Conservation (phyloP, 2,329 filamentous ascomycete genomes). For the Thermoascus crustaceus region DNA sequence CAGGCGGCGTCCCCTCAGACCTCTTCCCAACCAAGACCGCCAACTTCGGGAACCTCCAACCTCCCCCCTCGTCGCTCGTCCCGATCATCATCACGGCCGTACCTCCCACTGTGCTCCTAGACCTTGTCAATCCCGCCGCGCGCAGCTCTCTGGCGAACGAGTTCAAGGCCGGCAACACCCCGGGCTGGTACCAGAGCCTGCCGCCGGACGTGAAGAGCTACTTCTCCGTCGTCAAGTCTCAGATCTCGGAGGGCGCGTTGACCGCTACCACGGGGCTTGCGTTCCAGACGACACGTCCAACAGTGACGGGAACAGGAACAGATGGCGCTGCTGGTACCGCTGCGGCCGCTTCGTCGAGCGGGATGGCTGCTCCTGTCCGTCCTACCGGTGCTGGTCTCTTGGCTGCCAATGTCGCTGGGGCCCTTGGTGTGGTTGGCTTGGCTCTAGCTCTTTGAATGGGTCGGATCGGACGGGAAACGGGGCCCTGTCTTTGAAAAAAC, state of each 20-base stretch:
- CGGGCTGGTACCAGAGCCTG: constrained; percentile 23
- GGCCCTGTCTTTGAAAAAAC: neutral
- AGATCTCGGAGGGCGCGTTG: constrained; percentile 20
- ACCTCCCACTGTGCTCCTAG: constrained; percentile 21
- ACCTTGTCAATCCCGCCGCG: constrained; percentile 20
- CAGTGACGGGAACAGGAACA: no score
- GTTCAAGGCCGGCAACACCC: constrained; percentile 24
- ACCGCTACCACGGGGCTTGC: constrained; percentile 16
- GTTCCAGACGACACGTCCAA: constrained; percentile 11
- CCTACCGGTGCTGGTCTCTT: no score
- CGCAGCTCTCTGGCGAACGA: constrained; percentile 24
- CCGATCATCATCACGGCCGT: constrained; percentile 23
- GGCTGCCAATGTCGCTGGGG: constrained; percentile 12
- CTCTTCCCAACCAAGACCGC: constrained; percentile 14
- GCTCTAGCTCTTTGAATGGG: constrained; percentile 4
- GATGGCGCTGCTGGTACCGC: constrained; percentile 8
- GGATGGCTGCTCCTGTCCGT: no score
- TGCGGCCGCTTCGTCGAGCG: constrained; percentile 6
- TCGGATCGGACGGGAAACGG: no score
- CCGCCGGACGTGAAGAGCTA: constrained; percentile 26
- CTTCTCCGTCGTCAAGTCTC: constrained; percentile 21
- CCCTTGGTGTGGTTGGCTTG: constrained; percentile 7
- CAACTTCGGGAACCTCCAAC: constrained; percentile 24
- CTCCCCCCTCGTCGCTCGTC: constrained; percentile 23
- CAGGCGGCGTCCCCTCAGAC: no score